Percentiles rank a stretch among this genome's conserved stretches.
These are phyloP conservation scores for Saprolegnia diclina DNA, from an alignment of 352 stramenopile genomes.

Conservation along the genomic window DNA sequence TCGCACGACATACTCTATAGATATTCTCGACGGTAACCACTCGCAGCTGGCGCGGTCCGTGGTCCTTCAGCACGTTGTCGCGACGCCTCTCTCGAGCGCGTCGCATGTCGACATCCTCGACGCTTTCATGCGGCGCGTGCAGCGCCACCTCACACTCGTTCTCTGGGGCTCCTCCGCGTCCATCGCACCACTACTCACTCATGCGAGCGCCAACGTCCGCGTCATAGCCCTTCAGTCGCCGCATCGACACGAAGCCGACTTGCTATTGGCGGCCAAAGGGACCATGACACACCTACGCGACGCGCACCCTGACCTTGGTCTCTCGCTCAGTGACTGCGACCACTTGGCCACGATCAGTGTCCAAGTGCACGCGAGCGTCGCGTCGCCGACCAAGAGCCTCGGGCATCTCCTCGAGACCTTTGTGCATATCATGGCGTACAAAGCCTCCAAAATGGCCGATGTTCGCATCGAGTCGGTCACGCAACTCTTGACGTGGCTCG, in stretches of 20 bases:
- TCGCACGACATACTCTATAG: background rate
- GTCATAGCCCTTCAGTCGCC: background rate
- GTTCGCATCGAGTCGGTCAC: background rate
- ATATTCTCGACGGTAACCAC: slow-evolving; percentile 4
- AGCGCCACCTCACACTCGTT: background rate
- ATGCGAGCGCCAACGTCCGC: background rate
- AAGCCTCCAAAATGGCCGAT: background rate
- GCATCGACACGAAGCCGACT: background rate
- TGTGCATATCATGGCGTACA: slow-evolving; percentile 1
- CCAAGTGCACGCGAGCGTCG: background rate
- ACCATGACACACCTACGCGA: background rate
- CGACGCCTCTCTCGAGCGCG: background rate
- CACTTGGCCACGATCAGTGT: slow-evolving; percentile 1
- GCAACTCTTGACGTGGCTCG: background rate
- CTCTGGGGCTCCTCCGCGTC: background rate
- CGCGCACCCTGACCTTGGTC: background rate
- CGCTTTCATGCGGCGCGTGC: background rate
- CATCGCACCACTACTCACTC: background rate
- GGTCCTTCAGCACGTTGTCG: background rate
- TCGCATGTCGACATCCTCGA: background rate
- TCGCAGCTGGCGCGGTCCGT: background rate
- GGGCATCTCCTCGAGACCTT: slow-evolving; percentile 18
- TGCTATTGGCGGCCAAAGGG: background rate
- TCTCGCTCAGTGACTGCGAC: background rate
- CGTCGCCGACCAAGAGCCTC: background rate